Conservation (phyloP, 2,329 filamentous ascomycete genomes). For the Penicillium sp. region DNA sequence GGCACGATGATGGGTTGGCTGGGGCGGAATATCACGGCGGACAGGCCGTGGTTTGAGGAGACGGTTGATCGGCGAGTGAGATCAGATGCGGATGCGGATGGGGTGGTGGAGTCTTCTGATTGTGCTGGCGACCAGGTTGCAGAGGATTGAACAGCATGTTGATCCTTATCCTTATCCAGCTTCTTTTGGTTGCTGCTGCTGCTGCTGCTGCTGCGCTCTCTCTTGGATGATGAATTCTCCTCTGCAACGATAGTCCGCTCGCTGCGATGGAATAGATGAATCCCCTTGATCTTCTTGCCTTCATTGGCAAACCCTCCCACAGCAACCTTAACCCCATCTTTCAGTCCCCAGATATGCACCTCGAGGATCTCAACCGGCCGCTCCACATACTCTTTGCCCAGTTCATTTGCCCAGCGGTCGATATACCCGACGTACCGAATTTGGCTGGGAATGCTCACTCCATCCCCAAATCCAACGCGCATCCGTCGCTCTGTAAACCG, state of each 20-base stretch:
- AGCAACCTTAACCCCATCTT: slow-evolving; percentile 80
- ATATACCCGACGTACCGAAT: slow-evolving; percentile 83
- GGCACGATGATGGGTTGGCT: slow-evolving; percentile 63
- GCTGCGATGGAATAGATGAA: slow-evolving; percentile 69
- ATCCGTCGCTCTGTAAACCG: slow-evolving; percentile 79
- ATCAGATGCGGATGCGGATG: neutral
- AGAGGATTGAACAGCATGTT: neutral
- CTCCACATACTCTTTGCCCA: slow-evolving; percentile 75
- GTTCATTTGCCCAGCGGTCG: slow-evolving; percentile 70
- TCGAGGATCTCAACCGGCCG: slow-evolving; percentile 78
- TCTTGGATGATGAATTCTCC: slow-evolving; percentile 51
- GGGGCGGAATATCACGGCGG: slow-evolving; percentile 74
- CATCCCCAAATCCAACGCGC: slow-evolving; percentile 80
- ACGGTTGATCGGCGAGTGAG: slow-evolving; percentile 35
- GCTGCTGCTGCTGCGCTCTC: neutral
- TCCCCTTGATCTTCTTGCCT: slow-evolving; percentile 75
- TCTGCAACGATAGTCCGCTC: slow-evolving; percentile 58
- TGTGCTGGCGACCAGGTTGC: slow-evolving; percentile 18
- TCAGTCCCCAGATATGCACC: slow-evolving; percentile 82
- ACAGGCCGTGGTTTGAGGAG: slow-evolving; percentile 51
- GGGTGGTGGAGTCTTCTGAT: slow-evolving; percentile 9
- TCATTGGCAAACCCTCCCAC: slow-evolving; percentile 85
- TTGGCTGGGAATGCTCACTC: slow-evolving; percentile 91
- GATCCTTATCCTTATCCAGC: neutral
- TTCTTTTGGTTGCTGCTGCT: slow-evolving; percentile 3